A percentile compares a stretch with the other conserved stretches of the same genome.
These are phyloP conservation scores for Eucalyptus dawsonii DNA, from an alignment of 345 rosid genomes.

Conservation along the genomic window DNA sequence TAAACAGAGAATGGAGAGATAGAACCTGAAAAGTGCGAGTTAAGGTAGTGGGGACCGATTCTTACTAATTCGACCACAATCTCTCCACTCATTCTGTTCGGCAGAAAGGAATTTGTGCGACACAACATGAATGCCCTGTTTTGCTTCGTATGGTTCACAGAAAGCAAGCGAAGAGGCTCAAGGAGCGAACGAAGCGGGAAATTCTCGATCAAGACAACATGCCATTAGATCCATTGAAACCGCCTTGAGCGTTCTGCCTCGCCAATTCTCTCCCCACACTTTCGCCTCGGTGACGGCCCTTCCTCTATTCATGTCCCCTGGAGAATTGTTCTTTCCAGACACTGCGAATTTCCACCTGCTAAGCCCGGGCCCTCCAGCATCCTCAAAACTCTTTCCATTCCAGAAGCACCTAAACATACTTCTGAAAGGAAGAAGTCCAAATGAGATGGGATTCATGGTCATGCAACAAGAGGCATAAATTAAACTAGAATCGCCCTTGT, in stretches of 20 bases:
- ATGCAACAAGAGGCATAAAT: not conserved
- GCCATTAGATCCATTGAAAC: slow-evolving; percentile 19
- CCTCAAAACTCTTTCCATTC: too few species aligned
- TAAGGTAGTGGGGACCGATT: not conserved
- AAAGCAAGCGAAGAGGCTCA: not conserved
- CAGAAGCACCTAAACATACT: too few species aligned
- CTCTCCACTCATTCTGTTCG: not conserved
- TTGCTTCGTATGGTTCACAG: not conserved
- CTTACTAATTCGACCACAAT: not conserved
- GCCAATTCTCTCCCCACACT: too few species aligned
- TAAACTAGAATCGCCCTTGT: slow-evolving; percentile 41
- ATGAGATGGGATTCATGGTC: not conserved
- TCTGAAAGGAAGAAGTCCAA: not conserved
- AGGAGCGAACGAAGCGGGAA: not conserved
- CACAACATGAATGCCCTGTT: not conserved
- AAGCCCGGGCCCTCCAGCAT: too few species aligned
- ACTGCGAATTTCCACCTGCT: too few species aligned
- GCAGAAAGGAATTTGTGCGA: not conserved
- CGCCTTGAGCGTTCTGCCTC: too few species aligned
- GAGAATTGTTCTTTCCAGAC: too few species aligned
- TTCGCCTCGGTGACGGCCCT: too few species aligned
- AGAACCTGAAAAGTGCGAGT: not conserved
- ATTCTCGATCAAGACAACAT: not conserved
- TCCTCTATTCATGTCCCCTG: too few species aligned
- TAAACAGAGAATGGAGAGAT: not conserved